Percentiles rank a stretch among this genome's conserved stretches.
These are phyloP conservation scores for Pleodorina starrii DNA, from an alignment of 139 green algal genomes.

Conservation along the genomic window DNA sequence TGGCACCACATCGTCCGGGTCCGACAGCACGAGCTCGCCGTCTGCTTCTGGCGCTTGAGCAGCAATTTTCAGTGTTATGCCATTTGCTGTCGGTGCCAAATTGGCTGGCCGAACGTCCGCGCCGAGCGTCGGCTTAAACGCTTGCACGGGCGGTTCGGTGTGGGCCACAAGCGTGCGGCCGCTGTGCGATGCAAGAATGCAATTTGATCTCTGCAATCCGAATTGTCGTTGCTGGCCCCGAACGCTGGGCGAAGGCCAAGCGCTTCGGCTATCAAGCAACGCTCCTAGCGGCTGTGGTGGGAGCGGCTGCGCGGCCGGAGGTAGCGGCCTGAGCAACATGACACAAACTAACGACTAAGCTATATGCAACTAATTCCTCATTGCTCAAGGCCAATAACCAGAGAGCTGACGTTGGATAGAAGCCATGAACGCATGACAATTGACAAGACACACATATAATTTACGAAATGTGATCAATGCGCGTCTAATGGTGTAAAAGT, in stretches of 20 bases:
- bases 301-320: background rate
- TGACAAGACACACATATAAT: too few relatives aligned
- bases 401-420: background rate
- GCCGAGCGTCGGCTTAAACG: background rate
- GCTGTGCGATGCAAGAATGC: background rate
- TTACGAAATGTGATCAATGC: too few relatives aligned
- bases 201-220: background rate
- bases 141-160: background rate
- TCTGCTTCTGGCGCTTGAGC: background rate
- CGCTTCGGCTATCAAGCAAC: background rate
- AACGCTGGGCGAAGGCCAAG: background rate
- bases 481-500: too few relatives aligned
- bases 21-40: background rate
- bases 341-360: background rate
- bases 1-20: background rate
- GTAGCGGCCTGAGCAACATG: constrained; percentile 11
- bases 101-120: background rate
- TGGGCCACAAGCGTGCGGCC: background rate
- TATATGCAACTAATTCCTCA: background rate
- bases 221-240: constrained; percentile 9
- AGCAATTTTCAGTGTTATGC: background rate
- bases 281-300: constrained; percentile 11
- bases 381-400: background rate
- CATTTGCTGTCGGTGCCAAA: background rate
- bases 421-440: too few relatives aligned